A percentile compares a stretch with the other conserved stretches of the same genome.
Conservation (phyloP, 768 basidiomycete species). For the Pleurotus ostreatus region DNA sequence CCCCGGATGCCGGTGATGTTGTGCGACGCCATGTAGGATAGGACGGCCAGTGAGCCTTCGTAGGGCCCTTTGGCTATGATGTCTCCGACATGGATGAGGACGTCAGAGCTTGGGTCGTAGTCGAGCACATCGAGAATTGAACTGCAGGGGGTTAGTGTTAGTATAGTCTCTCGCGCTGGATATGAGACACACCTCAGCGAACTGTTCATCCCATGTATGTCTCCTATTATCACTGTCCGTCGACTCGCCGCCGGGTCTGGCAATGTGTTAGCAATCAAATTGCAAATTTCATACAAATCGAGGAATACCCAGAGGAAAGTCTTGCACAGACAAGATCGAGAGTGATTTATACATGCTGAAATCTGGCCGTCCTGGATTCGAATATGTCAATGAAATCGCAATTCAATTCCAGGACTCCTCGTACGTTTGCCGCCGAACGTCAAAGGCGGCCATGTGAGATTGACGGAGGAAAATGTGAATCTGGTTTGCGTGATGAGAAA, state of each 20-base stretch:
- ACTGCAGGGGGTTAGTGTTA: constrained; percentile 28
- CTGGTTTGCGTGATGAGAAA: not conserved
- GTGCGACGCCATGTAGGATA: constrained; percentile 60
- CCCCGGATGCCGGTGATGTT: constrained; percentile 82
- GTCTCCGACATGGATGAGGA: constrained; percentile 82
- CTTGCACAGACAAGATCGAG: constrained; percentile 35
- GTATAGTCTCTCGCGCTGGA: not conserved
- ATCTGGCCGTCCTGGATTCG: constrained; percentile 42
- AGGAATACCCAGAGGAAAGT: constrained; percentile 53
- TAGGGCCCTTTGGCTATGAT: constrained; percentile 67
- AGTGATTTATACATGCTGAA: constrained; percentile 47
- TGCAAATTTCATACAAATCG: not conserved
- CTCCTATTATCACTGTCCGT: constrained; percentile 78
- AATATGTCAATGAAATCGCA: not conserved
- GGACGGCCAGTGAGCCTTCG: constrained; percentile 54
- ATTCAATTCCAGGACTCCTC: too few species aligned
- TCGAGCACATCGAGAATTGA: constrained; percentile 57
- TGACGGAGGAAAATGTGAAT: not conserved
- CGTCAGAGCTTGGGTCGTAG: constrained; percentile 60
- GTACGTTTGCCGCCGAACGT: not conserved
- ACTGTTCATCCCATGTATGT: constrained; percentile 80
- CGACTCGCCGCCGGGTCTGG: constrained; percentile 41
- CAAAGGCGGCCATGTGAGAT: not conserved
- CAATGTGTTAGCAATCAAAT: not conserved
- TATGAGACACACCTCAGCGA: constrained; percentile 54